phyloP scores from a whole-genome alignment of 2,329 filamentous ascomycete genomes.

The Arachnopeziza araneosa region DNA sequence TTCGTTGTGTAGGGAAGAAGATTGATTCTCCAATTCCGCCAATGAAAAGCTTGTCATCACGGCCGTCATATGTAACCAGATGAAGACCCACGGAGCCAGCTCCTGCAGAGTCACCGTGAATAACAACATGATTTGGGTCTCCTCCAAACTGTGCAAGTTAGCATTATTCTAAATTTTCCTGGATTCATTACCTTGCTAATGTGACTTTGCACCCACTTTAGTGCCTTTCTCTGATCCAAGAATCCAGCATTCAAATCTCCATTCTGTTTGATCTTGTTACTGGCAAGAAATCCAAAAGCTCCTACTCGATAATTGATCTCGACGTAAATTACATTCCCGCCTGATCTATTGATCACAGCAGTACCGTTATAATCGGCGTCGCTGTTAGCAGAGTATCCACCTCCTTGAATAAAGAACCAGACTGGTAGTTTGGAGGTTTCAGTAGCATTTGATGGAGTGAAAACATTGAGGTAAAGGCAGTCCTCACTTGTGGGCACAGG shows the following conservation, averaged over 20 bases:
- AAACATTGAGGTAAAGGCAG: conserved; percentile 33
- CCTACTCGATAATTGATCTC: conserved; percentile 41
- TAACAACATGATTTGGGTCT: conserved; percentile 35
- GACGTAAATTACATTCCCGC: conserved; percentile 36
- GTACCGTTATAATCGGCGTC: conserved; percentile 38
- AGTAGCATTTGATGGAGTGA: conserved; percentile 15
- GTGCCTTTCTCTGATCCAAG: not conserved
- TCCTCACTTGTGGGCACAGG: conserved; percentile 22
- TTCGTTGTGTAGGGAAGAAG: conserved; percentile 15
- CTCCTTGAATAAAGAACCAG: conserved; percentile 39
- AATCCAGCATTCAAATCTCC: conserved; percentile 2
- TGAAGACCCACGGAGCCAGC: conserved; percentile 40
- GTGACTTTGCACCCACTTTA: conserved; percentile 2
- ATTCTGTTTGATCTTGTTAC: not conserved
- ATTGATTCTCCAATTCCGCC: conserved; percentile 45
- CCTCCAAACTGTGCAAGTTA: conserved; percentile 13
- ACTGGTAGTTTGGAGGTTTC: conserved; percentile 32
- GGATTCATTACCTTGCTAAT: not conserved
- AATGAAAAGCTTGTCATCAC: conserved; percentile 49
- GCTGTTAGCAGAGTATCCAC: conserved; percentile 36
- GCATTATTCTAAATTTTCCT: not conserved
- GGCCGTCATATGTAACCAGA: conserved; percentile 41
- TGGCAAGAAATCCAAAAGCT: conserved; percentile 22
- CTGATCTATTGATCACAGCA: conserved; percentile 33
- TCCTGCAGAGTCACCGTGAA: conserved; percentile 41